Evolutionary conservation across 1,284 basidiomycete genomes (phyloP).

Genomic region (Sporisorium scitamineum): DNA sequence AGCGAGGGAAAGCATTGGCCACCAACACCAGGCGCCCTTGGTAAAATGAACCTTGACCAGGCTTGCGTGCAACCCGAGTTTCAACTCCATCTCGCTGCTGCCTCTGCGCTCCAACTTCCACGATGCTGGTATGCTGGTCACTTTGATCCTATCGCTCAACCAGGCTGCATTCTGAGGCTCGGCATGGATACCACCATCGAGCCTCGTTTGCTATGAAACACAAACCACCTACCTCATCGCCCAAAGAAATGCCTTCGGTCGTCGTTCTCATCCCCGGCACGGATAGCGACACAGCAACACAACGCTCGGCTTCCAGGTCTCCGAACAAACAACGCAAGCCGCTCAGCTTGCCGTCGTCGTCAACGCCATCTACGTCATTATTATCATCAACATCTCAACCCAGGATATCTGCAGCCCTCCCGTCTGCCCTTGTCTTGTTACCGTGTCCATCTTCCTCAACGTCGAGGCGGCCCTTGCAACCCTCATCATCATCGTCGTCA

Average conservation of each 20-base stretch:
- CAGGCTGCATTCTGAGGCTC: slow-evolving; percentile 5
- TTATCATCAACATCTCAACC: neutral
- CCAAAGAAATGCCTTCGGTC: slow-evolving; percentile 24
- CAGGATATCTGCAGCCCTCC: neutral
- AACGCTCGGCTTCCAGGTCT: slow-evolving; percentile 3
- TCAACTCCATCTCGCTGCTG: neutral
- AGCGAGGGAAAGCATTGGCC: neutral
- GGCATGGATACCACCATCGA: slow-evolving; percentile 16
- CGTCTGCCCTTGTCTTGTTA: neutral
- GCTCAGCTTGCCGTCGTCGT: neutral
- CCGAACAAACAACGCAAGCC: slow-evolving; percentile 1
- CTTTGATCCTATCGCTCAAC: neutral
- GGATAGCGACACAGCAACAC: neutral
- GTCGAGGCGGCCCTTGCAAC: neutral
- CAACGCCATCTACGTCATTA: neutral
- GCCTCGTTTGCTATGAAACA: slow-evolving; percentile 17
- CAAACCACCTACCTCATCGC: neutral
- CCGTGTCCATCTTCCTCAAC: neutral
- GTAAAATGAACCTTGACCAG: neutral
- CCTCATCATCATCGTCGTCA: slow-evolving; percentile 6
- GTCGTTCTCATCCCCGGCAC: slow-evolving; percentile 22
- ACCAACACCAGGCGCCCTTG: neutral
- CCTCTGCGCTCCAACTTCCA: too few species aligned
- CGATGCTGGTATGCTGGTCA: neutral
- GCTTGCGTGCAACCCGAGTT: too few species aligned